Base-by-base conservation (phyloP, 2,329 filamentous ascomycete species). In the Ceratocystis harringtonii region DNA sequence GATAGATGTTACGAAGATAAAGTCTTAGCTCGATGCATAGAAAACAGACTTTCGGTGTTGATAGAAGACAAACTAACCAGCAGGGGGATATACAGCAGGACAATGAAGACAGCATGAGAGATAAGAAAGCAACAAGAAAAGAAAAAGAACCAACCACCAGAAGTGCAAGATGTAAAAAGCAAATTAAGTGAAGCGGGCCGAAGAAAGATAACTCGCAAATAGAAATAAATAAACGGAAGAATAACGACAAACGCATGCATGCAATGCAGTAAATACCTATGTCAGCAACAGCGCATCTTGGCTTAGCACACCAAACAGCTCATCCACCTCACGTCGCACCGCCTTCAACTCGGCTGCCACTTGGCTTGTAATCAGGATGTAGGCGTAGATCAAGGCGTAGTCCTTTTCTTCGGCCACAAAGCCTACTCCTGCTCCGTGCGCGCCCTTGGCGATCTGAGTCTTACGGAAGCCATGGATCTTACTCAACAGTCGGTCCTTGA, bases 371-470 rank as follows among this genome's bases (percentile, higher is more conserved):
- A 88, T 84, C 57, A 88, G 76, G 2, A 83, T 90, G 76, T 96
- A 99, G 19, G 92, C 92, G 76, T 97, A 99, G 55, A 97, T 76
- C 69, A 97, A 77, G 69, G 92, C 91, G 73, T 94, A 97, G 72
- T 99, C 94, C 68, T 84, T 83, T 73, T 92, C 88, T 69, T 84
- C 85, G 1, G 85, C 79, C 17, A 74, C 71, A 15, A 78, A 73
- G 36, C 74, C 70, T 52, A 73, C 71, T 43, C 73, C 68, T 12
- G 48, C 61, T 8, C 50, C 68, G 66, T 52, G 71, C 62, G 55
- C 70, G 69, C 28, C 41, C 65, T 12, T 68, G 65, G 57, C 75
- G 66, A 77, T 79, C 65, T 85, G 83, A 65, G 87, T 84, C 72
- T 89, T 87, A 65, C 92, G 81, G 75, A 94, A 97, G 71, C 88